Base-by-base conservation (phyloP, 2,329 filamentous ascomycete genomes). In the Fusarium dimerum region DNA sequence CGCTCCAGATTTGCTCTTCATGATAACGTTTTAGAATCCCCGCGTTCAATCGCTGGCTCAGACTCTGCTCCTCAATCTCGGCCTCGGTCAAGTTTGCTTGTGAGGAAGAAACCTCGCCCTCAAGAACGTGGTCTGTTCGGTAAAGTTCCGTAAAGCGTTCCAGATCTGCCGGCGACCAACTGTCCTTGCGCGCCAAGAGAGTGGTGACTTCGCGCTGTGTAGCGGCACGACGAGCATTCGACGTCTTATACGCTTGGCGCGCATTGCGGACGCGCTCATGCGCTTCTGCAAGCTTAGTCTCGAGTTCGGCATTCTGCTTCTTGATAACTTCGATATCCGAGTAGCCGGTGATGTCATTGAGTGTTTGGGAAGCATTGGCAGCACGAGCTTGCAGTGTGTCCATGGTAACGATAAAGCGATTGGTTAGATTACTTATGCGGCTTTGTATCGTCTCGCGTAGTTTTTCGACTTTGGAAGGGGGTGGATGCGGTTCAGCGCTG, bases 1-100 rank as follows among this genome's bases (percentile, higher is more conserved):
- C 94, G 68, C 90, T 96, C 94, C 94, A 99, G 51, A 99, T 95
- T 76, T 99, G 94, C 76, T 99, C 94, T 75, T 99, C 94, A 71
- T 99, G 94, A 73, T 99, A 99, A 55, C 95, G 85, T 56, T 89
- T 89, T 47, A 97, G 78, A 63, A 97, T 97, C 46, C 87, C 86
- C 56, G 88, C 86, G 68, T 89, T 93, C 48, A 99, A 77, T 64
- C 86, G 83, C 47, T 86, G 83, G 50, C 86, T 83, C 1, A 92
- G 82, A 56, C 89, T 86, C 73, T 96, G 89, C 55, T 95, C 85
- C 32, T 90, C 84, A 42, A 83, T 81, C 75, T 99, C 94, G 2
- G 90, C 86, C 53, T 85, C 81, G 15, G 85, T 85, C 26, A 97
- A 80, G 13, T 81, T 79, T 52, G 89, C 85, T 60, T 90, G 87